A percentile compares a stretch with the other conserved stretches of the same genome.
phyloP scores from a whole-genome alignment of 805 yeast genomes.

The Candida gorgasii region DNA sequence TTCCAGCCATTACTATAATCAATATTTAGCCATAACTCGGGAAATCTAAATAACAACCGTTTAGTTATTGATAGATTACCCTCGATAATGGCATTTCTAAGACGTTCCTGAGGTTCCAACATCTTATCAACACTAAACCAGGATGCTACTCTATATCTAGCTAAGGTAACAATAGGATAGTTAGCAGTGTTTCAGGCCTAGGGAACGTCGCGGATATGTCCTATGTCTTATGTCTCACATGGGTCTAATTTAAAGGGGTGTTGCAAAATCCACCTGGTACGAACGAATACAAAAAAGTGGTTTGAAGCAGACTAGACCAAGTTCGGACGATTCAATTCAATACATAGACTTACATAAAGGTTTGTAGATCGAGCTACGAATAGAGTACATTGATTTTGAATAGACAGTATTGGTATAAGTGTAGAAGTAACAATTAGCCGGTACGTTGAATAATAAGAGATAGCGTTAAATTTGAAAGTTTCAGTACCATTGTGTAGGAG shows the following conservation, averaged over 20 bases:
- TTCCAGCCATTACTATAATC: constrained; percentile 43
- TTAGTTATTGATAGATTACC: constrained; percentile 42
- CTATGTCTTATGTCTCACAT: constrained; percentile 1
- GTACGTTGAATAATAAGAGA: too few species aligned
- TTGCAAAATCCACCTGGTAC: constrained; percentile 7
- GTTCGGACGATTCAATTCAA: neutral
- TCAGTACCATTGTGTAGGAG: too few species aligned
- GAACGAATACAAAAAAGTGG: neutral
- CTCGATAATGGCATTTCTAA: constrained; percentile 38
- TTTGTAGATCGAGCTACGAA: too few species aligned
- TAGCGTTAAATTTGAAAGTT: too few species aligned
- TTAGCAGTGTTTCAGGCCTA: constrained; percentile 1
- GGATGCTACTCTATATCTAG: too few species aligned
- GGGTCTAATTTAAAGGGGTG: constrained; percentile 6
- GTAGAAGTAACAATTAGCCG: too few species aligned
- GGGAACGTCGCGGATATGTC: constrained; percentile 3
- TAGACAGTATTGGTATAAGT: too few species aligned
- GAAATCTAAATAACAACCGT: constrained; percentile 37
- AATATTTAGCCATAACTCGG: constrained; percentile 45
- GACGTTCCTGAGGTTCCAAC: constrained; percentile 38
- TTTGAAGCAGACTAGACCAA: neutral
- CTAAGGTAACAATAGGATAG: too few species aligned
- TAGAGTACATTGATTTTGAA: too few species aligned
- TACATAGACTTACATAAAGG: neutral
- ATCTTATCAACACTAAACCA: constrained; percentile 19